Percentiles rank a stretch among this genome's conserved stretches.
phyloP scores from a whole-genome alignment of 768 basidiomycete genomes.

The Suillus ampliporus region DNA sequence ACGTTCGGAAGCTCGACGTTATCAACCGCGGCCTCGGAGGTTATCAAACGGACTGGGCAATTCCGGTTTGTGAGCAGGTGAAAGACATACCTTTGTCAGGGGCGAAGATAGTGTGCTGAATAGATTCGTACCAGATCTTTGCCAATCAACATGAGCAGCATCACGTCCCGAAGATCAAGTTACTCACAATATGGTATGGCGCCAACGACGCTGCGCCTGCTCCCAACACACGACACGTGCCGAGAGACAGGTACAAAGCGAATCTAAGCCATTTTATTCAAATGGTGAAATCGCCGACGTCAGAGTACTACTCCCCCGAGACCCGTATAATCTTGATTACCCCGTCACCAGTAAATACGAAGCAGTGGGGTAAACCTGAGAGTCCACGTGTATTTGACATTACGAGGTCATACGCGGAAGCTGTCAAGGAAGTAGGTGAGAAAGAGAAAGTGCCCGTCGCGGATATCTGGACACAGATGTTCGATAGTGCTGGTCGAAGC shows the following conservation, averaged over 20 bases:
- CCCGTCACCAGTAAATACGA: constrained; percentile 80
- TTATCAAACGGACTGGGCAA: constrained; percentile 86
- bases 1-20: constrained; percentile 82
- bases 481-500: constrained; percentile 67
- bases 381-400: constrained; percentile 56
- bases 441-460: constrained; percentile 62
- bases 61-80: constrained; percentile 81
- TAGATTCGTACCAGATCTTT: constrained; percentile 51
- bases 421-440: constrained; percentile 63
- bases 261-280: constrained; percentile 70
- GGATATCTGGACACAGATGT: constrained; percentile 76
- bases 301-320: constrained; percentile 66
- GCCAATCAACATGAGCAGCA: constrained; percentile 53
- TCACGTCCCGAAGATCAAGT: constrained; percentile 60
- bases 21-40: constrained; percentile 85
- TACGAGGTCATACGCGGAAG: constrained; percentile 75
- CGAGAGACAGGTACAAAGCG: constrained; percentile 63
- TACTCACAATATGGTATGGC: constrained; percentile 89
- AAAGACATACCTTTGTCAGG: not conserved
- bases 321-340: constrained; percentile 83
- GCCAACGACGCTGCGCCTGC: constrained; percentile 82
- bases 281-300: constrained; percentile 64
- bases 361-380: constrained; percentile 50
- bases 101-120: not conserved
- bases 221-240: constrained; percentile 78